These are phyloP conservation scores for Peniophora sp. DNA, from an alignment of 1,284 basidiomycete species.

Conservation along the genomic window DNA sequence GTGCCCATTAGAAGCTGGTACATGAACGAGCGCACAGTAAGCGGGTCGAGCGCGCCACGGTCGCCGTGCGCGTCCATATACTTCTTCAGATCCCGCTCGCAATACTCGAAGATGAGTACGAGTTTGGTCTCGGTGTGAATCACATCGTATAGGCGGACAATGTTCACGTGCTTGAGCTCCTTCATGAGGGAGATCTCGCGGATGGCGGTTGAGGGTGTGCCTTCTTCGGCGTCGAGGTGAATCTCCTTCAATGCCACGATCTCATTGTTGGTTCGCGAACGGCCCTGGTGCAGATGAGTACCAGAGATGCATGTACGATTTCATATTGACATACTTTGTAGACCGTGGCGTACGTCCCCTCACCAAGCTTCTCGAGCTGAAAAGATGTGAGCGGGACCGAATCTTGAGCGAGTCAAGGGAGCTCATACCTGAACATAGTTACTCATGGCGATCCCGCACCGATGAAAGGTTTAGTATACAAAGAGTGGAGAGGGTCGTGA, in stretches of 20 bases:
- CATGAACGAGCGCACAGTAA: conserved; percentile 95
- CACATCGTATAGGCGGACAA: conserved; percentile 95
- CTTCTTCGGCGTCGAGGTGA: conserved; percentile 92
- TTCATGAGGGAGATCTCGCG: conserved; percentile 97
- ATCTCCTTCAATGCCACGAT: conserved; percentile 92
- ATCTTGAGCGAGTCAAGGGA: neutral
- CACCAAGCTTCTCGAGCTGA: conserved; percentile 83
- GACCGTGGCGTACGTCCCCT: conserved; percentile 85
- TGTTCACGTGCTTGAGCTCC: conserved; percentile 92
- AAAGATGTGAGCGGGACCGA: conserved; percentile 3
- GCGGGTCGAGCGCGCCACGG: conserved; percentile 87
- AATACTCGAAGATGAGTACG: conserved; percentile 97
- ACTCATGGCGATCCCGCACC: conserved; percentile 24
- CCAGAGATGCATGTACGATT: neutral
- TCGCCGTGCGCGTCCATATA: conserved; percentile 99
- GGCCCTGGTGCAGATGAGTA: conserved; percentile 44
- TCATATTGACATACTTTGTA: conserved; percentile 60
- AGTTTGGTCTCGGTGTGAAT: conserved; percentile 98
- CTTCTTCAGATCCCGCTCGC: conserved; percentile 97
- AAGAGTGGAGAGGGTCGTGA: neutral
- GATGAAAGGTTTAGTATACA: neutral
- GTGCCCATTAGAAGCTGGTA: conserved; percentile 96
- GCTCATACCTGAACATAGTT: conserved; percentile 62
- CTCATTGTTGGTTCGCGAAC: conserved; percentile 82
- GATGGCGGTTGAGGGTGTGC: conserved; percentile 91